Conservation (phyloP, 2,329 filamentous ascomycete species). For the Sporothrix variecibatus region DNA sequence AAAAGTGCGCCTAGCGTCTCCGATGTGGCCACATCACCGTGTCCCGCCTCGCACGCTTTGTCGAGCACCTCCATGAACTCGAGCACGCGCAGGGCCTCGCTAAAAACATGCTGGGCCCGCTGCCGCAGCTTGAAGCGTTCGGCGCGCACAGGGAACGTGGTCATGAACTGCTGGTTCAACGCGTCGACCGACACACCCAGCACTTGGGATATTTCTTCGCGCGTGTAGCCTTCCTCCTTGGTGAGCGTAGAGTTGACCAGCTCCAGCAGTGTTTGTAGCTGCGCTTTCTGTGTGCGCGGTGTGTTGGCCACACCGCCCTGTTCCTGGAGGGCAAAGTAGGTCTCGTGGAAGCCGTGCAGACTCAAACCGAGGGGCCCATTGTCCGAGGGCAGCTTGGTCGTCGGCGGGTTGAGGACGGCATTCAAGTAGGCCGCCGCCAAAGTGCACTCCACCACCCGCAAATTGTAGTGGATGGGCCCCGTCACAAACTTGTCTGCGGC, state of each 20-base stretch:
- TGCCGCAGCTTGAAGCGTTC: constrained; percentile 85
- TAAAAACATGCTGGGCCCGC: constrained; percentile 87
- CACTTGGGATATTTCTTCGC: constrained; percentile 74
- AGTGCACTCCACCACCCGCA: constrained; percentile 93
- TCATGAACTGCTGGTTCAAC: constrained; percentile 77
- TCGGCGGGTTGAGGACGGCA: constrained; percentile 57
- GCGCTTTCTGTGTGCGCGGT: constrained; percentile 51
- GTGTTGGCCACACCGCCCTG: constrained; percentile 39
- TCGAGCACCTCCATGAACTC: constrained; percentile 80
- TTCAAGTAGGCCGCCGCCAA: constrained; percentile 75
- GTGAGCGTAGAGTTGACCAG: constrained; percentile 71
- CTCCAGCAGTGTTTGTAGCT: constrained; percentile 72
- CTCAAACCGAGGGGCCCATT: constrained; percentile 80
- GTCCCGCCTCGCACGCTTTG: constrained; percentile 23
- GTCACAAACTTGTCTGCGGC: constrained; percentile 93
- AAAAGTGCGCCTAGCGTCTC: constrained; percentile 75
- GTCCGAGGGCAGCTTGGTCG: constrained; percentile 69
- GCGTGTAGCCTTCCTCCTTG: constrained; percentile 81
- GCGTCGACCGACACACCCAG: constrained; percentile 70
- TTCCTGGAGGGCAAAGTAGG: constrained; percentile 65
- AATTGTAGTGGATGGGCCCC: constrained; percentile 91
- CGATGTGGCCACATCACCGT: constrained; percentile 12
- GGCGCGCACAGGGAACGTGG: constrained; percentile 84
- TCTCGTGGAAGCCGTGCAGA: constrained; percentile 82
- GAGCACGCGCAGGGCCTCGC: constrained; percentile 82